phyloP scores from a whole-genome alignment of 441 rosid species.

The Populus hybrid region DNA sequence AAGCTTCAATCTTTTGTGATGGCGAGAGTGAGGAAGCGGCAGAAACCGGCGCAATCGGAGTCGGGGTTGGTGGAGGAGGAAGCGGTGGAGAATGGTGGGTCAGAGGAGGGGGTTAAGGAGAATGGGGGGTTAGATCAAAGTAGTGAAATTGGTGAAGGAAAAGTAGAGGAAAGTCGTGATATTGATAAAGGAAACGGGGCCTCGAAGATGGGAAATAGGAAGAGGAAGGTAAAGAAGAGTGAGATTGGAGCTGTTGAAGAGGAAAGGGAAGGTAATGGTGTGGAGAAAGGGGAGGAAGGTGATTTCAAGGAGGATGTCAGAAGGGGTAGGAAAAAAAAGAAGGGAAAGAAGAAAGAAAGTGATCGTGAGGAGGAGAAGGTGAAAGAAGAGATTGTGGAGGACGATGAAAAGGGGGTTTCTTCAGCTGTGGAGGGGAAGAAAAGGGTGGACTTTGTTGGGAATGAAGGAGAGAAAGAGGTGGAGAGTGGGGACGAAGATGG shows the following conservation, averaged over 20 bases:
- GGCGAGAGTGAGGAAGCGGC: background rate
- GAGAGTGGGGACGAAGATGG: background rate
- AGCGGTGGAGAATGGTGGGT: background rate
- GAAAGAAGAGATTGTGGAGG: background rate
- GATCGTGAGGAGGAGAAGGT: background rate
- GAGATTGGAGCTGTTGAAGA: background rate
- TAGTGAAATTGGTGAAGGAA: background rate
- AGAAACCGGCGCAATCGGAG: background rate
- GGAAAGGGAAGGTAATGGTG: background rate
- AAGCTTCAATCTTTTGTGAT: background rate
- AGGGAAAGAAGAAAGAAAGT: background rate
- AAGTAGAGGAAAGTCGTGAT: background rate
- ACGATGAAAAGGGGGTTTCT: background rate
- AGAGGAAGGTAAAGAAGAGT: background rate
- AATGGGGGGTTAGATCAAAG: background rate
- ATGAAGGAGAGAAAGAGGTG: background rate
- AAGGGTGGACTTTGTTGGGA: background rate
- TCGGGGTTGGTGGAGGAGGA: background rate
- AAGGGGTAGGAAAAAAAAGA: background rate
- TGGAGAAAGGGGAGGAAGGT: background rate
- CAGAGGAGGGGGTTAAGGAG: background rate
- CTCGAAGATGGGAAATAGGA: background rate
- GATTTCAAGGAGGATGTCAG: background rate
- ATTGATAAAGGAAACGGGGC: background rate
- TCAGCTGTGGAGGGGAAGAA: background rate